Percentiles rank a stretch among this genome's conserved stretches.
Evolutionary conservation across 1,284 basidiomycete species (phyloP).

Genomic region (Naganishia liquefaciens): DNA sequence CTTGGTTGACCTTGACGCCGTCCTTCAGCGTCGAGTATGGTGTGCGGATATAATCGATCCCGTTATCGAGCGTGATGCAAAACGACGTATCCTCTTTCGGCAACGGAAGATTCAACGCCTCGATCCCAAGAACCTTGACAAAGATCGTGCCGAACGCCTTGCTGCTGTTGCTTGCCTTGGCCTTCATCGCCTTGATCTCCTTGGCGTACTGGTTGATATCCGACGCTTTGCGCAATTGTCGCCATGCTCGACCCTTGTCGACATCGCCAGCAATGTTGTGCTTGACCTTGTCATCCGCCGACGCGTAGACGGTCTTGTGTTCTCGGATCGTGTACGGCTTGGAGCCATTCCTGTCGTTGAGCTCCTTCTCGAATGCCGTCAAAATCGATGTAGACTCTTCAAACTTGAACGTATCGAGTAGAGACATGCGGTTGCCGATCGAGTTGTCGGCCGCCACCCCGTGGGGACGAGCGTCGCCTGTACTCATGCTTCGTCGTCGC

Average conservation of each 20-base stretch:
- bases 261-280: slow-evolving; percentile 77
- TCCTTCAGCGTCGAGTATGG: slow-evolving; percentile 68
- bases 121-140: slow-evolving; percentile 83
- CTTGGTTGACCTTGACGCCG: slow-evolving; percentile 77
- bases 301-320: slow-evolving; percentile 74
- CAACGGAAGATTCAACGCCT: slow-evolving; percentile 69
- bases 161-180: slow-evolving; percentile 67
- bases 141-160: slow-evolving; percentile 90
- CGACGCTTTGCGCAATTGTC: slow-evolving; percentile 78
- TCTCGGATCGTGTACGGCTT: slow-evolving; percentile 68
- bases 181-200: slow-evolving; percentile 76
- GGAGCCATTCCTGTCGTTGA: slow-evolving; percentile 44
- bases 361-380: slow-evolving; percentile 49
- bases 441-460: slow-evolving; percentile 14
- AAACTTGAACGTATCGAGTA: slow-evolving; percentile 44
- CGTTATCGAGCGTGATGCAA: slow-evolving; percentile 92
- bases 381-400: slow-evolving; percentile 46
- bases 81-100: slow-evolving; percentile 72
- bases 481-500: slow-evolving; percentile 48
- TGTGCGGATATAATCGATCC: slow-evolving; percentile 93
- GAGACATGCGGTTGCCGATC: slow-evolving; percentile 36
- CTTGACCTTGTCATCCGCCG: slow-evolving; percentile 69
- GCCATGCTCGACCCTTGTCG: slow-evolving; percentile 81
- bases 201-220: slow-evolving; percentile 95
- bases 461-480: slow-evolving; percentile 42